Evolutionary conservation across 495 filamentous ascomycete genomes (phyloP), one percentile per base, ranked within the genome.

Genomic region (Bacidia rubella): DNA sequence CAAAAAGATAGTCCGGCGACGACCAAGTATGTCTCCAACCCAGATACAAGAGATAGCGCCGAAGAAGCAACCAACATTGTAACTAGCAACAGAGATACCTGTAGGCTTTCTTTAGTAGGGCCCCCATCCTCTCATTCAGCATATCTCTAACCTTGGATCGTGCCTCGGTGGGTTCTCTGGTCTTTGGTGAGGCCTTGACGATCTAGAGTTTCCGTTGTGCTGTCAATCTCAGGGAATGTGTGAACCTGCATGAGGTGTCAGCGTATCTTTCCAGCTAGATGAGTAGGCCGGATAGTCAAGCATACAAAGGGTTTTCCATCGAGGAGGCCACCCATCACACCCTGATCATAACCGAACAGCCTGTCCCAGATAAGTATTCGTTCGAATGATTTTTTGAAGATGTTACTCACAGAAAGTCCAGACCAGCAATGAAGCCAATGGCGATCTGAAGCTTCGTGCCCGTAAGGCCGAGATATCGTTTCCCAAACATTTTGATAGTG

Each of bases 41-140:
- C 79, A 84, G 54, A 89, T 82, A 10, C 75, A 79, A 45, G 79
- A 60, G 48, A 87, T 69, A 3, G 85, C 78, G 17, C 85, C 83
- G 48, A 79, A 60, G 64, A 89, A 86, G 63, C 83, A 88, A 15
- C 85, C 83, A n/a, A 87, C 55, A 59, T 87, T 84, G 69, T 87
- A 88, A 11, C 74, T 70, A 15, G 79, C 77, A 32, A 80, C 73
- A 0, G 78, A 70, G 44, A 85, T 74, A 51, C 75, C 75, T 67
- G 50, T 19, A 17, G 3, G 15, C 7, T 7, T 7, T 5, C 29
- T 7, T 35, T 15, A 35, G 29, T 15, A 35, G 5, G 29, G 15
- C 5, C 15, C 29, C 5, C 15, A 5, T 5, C 29, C 15, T 35
- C 5, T 19, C 9, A 45, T 11, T n/a, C 2, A 19, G 21, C 20